Base-by-base conservation (phyloP, 2,329 filamentous ascomycete genomes). In the Emmonsiellopsis sp. region DNA sequence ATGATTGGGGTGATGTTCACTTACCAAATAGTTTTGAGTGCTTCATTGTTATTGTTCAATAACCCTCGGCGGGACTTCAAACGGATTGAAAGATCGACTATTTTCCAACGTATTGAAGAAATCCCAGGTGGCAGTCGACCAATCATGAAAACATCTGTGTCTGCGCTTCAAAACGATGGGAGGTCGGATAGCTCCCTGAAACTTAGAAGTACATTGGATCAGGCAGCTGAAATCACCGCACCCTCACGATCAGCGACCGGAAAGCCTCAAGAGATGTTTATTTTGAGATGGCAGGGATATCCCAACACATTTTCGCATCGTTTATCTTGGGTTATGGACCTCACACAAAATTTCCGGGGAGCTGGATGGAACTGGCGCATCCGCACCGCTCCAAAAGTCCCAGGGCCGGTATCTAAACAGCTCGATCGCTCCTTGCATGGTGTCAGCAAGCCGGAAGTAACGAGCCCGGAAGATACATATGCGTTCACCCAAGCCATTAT, bases 321-420 rank as follows among this genome's bases (percentile, higher is more conserved):
- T 13, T 59, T 83, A 15, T 76, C 82, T 54, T 85, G 81, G 81
- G 72, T 77, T 3, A 58, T 75, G 9, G 81, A 83, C 54, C 64
- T 83, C 38, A 73, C 81, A 56, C 75, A 73, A 62, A 81, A 76
- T 61, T 80, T 84, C 60, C 74, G 81, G 46, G 82, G 81, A 8
- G 73, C 78, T 35, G 78, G 79, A 56, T 84, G 81, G 81, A 80
- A 76, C 60, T 82, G 79, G 73, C 73, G 80, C 5, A 74, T 75
- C 26, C 69, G 74, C 11, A 73, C 72, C 7, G 65, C 82, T 30
- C 67, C 62, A 10, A 63, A 65, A 11, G 55, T 70, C 7, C 70
- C 68, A 30, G 57, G 59, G 42, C 57, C 58, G 13, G 58, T 70
- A 11, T 52, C 62, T 13, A 51, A 52, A 11, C 62, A 68, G 40